Evolutionary conservation across 441 rosid genomes (phyloP).

Genomic region (Adansonia grandidieri): DNA sequence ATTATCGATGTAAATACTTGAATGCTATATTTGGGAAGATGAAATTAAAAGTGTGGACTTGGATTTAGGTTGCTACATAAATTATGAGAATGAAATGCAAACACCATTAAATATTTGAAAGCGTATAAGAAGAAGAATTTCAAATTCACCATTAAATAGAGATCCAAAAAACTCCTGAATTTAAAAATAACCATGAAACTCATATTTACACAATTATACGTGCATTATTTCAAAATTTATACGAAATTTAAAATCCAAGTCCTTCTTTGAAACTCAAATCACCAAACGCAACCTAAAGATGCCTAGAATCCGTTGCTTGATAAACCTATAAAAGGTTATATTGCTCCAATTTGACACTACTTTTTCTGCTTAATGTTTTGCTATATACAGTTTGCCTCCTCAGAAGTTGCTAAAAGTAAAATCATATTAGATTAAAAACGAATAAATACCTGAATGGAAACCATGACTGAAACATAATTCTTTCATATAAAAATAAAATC

Average conservation of each 20-base stretch:
- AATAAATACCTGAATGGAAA: neutral
- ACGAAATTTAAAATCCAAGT: too few species aligned
- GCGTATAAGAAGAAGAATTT: neutral
- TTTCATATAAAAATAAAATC: neutral
- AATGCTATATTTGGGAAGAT: neutral
- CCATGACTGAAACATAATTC: neutral
- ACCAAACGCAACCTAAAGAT: too few species aligned
- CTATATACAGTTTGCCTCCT: neutral
- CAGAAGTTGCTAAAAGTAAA: neutral
- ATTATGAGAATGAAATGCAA: neutral
- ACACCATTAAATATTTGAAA: neutral
- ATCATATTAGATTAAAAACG: neutral
- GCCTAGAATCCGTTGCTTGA: neutral
- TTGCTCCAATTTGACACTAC: neutral
- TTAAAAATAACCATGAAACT: neutral
- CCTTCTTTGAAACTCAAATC: too few species aligned
- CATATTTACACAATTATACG: too few species aligned
- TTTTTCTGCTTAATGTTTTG: neutral
- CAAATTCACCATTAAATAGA: neutral
- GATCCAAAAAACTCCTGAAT: neutral
- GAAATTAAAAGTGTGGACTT: neutral
- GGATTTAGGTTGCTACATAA: neutral
- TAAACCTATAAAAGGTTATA: neutral
- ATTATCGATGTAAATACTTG: neutral
- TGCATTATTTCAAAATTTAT: too few species aligned